These are phyloP conservation scores for Paramyrothecium sp. DNA, from an alignment of 2,329 filamentous ascomycete genomes.

Conservation along the genomic window DNA sequence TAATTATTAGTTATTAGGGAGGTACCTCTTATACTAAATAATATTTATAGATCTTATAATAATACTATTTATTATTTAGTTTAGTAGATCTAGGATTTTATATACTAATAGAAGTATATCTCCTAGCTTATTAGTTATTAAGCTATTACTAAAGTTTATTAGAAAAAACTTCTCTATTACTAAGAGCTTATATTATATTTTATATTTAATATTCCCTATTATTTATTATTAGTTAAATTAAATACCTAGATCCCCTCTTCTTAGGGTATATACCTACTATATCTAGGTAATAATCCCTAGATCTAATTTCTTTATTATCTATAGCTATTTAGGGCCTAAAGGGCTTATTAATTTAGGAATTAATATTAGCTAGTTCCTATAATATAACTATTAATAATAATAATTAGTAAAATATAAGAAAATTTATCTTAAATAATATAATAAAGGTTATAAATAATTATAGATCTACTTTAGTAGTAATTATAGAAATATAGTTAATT, in stretches of 20 bases:
- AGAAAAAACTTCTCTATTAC: slow-evolving; percentile 19
- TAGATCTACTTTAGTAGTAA: not conserved
- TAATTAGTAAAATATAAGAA: not conserved
- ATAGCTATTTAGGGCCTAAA: slow-evolving; percentile 10
- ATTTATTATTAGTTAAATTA: slow-evolving; percentile 7
- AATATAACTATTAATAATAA: not conserved
- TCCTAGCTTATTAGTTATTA: not conserved
- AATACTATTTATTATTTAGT: not conserved
- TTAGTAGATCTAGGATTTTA: slow-evolving; percentile 4
- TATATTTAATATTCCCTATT: not conserved
- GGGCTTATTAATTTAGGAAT: not conserved
- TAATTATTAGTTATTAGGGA: slow-evolving; percentile 6
- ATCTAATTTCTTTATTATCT: slow-evolving; percentile 23
- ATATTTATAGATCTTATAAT: not conserved
- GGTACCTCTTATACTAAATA: slow-evolving; percentile 2
- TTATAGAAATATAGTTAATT: not conserved
- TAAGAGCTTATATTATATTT: not conserved
- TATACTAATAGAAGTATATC: slow-evolving; percentile 3
- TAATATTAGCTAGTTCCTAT: not conserved
- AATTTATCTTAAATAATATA: not conserved
- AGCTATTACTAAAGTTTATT: too few relatives aligned
- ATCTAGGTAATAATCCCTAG: too few relatives aligned
- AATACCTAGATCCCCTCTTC: slow-evolving; percentile 12
- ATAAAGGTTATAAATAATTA: slow-evolving; percentile 1
- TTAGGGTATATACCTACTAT: slow-evolving; percentile 15